Conservation (phyloP, 2,329 filamentous ascomycete species). For the Talaromyces marneffei region DNA sequence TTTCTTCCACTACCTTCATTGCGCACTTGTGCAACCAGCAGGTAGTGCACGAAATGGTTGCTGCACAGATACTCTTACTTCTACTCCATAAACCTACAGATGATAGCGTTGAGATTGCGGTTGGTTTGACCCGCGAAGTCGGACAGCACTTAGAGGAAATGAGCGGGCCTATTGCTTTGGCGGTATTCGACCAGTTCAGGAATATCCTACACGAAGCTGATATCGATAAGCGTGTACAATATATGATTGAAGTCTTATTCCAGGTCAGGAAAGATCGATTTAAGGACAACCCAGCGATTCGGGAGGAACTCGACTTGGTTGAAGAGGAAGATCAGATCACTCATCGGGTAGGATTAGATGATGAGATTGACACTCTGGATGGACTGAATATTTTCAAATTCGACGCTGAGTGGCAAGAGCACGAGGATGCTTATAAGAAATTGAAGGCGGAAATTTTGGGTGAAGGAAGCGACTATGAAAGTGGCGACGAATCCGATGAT, state of each 20-base stretch:
- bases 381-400: slow-evolving; percentile 93
- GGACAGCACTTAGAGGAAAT: slow-evolving; percentile 94
- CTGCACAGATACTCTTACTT: slow-evolving; percentile 86
- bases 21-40: slow-evolving; percentile 95
- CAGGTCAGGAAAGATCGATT: slow-evolving; percentile 94
- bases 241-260: slow-evolving; percentile 97
- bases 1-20: slow-evolving; percentile 88
- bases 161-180: slow-evolving; percentile 78
- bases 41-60: slow-evolving; percentile 87
- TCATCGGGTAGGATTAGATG: slow-evolving; percentile 75
- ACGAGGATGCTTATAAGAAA: slow-evolving; percentile 84
- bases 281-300: slow-evolving; percentile 86
- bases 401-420: slow-evolving; percentile 80
- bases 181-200: slow-evolving; percentile 92
- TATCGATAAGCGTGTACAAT: slow-evolving; percentile 97
- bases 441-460: slow-evolving; percentile 91
- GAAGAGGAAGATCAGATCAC: slow-evolving; percentile 99
- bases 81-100: slow-evolving; percentile 93
- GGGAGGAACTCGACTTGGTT: slow-evolving; percentile 87
- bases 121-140: slow-evolving; percentile 85
- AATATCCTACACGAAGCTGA: slow-evolving; percentile 93
- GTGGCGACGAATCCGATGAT: slow-evolving; percentile 57
- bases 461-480: slow-evolving; percentile 80
- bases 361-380: slow-evolving; percentile 78
- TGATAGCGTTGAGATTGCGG: slow-evolving; percentile 95